Base-by-base conservation (phyloP, 1,284 basidiomycete genomes). In the Sphagnurus paluster region DNA sequence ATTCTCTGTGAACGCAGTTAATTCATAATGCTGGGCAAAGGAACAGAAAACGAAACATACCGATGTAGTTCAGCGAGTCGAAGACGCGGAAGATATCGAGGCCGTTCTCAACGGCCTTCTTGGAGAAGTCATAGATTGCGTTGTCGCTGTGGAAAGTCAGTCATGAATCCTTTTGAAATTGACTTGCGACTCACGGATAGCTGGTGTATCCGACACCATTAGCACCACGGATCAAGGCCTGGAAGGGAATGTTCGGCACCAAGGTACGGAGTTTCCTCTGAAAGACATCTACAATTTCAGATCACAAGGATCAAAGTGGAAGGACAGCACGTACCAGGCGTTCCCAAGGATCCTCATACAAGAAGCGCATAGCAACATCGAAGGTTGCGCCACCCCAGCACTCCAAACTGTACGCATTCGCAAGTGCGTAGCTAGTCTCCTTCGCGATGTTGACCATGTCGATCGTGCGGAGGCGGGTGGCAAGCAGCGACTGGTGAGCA, bases 341-440 rank as follows among this genome's bases (percentile, higher is more conserved):
- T 69, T 98, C 96, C 97, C 97, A 99, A 60, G 97, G 97, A 72
- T 99, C 97, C 70, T 99, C 97, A 69, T 99, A 98, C 65, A 99
- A 75, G 89, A 99, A 99, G 47, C 96, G 87, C 96, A 99, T 98
- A 25, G 97, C 90, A 39, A 99, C 97, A 69, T 99, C 97, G 64
- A 99, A 99, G 4, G 97, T 99, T 38, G 97, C 97, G 56, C 97
- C 97, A 64, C 97, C 97, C 97, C 97, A 99, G 79, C 96, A 98
- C 69, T 99, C 97, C 56, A 99, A 72, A 64, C 90, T 90, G 76
- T 94, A 99, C 16, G 97, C 92, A 63, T 98, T 99, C 41, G 92
- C 84, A 44, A 99, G 78, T 6, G 95, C 96, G 68, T 92, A 88
- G 61, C 87, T 92, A 1, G 97, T 99, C 77, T 98, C 94, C 71